Percentiles rank a stretch among this genome's conserved stretches.
phyloP scores from a whole-genome alignment of 768 basidiomycete species.

The Boletellus ananas region DNA sequence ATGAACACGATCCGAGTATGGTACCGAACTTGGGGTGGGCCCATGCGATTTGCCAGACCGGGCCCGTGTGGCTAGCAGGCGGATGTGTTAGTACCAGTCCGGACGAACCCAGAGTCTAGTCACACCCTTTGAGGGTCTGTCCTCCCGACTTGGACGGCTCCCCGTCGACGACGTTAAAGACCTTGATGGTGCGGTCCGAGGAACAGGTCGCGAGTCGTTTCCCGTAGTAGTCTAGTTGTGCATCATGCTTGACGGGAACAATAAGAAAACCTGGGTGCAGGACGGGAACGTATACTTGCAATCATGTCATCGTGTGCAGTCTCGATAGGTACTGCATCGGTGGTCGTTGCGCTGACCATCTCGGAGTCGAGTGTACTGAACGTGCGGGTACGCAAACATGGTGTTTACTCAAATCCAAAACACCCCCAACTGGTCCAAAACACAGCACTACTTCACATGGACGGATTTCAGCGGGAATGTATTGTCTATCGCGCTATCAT shows the following conservation, averaged over 20 bases:
- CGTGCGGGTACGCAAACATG: too few species aligned
- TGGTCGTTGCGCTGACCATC: conserved; percentile 40
- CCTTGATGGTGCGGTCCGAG: conserved; percentile 90
- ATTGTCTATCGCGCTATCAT: neutral
- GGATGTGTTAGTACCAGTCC: neutral
- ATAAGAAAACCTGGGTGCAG: neutral
- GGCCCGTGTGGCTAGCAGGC: conserved; percentile 80
- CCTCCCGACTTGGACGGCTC: conserved; percentile 66
- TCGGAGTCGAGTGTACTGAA: neutral
- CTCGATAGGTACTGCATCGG: conserved; percentile 82
- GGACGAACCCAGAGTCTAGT: neutral
- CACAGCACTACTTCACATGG: neutral
- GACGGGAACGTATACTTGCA: conserved; percentile 39
- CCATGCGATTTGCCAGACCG: conserved; percentile 99
- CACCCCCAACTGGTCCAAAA: neutral
- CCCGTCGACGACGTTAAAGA: conserved; percentile 92
- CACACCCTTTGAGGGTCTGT: conserved; percentile 81
- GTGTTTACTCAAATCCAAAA: too few species aligned
- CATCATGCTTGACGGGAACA: conserved; percentile 73
- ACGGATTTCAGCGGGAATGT: neutral
- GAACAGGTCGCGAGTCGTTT: conserved; percentile 96
- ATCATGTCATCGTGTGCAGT: conserved; percentile 99
- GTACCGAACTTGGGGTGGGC: conserved; percentile 96
- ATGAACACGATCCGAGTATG: conserved; percentile 97
- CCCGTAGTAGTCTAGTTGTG: conserved; percentile 96